Evolutionary conservation across 2,329 filamentous ascomycete genomes (phyloP).

Genomic region (Beauveria scarabaeidicola): DNA sequence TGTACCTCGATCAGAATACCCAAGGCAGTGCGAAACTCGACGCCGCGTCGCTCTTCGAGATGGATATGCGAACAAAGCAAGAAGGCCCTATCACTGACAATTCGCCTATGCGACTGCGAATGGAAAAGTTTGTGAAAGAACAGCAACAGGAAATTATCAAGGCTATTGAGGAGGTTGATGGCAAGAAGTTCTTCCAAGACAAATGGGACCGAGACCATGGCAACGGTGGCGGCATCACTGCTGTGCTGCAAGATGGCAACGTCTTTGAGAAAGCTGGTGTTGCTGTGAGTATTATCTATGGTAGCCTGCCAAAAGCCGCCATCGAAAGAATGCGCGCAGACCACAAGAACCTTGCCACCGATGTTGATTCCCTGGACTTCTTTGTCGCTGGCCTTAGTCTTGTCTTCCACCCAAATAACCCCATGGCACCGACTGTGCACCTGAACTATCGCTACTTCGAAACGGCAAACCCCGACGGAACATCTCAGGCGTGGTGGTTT

Average conservation of each 20-base stretch:
- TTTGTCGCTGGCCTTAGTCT: constrained; percentile 91
- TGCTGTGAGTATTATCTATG: constrained; percentile 92
- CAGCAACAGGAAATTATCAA: constrained; percentile 83
- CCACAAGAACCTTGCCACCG: constrained; percentile 78
- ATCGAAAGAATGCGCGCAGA: constrained; percentile 91
- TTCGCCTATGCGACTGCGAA: constrained; percentile 93
- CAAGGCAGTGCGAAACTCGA: constrained; percentile 44
- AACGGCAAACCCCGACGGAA: constrained; percentile 76
- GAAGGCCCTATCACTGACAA: constrained; percentile 57
- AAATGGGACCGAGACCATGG: constrained; percentile 82
- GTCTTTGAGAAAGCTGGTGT: constrained; percentile 98
- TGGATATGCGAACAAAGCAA: constrained; percentile 72
- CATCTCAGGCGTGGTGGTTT: constrained; percentile 91
- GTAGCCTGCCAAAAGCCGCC: constrained; percentile 74
- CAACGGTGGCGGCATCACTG: constrained; percentile 88
- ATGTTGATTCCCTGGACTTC: constrained; percentile 80
- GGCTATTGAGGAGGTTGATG: constrained; percentile 76
- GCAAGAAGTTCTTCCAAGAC: constrained; percentile 71
- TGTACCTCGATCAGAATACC: constrained; percentile 26
- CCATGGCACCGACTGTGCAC: constrained; percentile 95
- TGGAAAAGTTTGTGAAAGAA: constrained; percentile 93
- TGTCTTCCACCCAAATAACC: constrained; percentile 88
- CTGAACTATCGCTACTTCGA: constrained; percentile 99
- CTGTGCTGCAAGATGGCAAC: constrained; percentile 90
- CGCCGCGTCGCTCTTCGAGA: constrained; percentile 67